Base-by-base conservation (phyloP, 2,329 filamentous ascomycete species). In the Diaporthe citriasiana region DNA sequence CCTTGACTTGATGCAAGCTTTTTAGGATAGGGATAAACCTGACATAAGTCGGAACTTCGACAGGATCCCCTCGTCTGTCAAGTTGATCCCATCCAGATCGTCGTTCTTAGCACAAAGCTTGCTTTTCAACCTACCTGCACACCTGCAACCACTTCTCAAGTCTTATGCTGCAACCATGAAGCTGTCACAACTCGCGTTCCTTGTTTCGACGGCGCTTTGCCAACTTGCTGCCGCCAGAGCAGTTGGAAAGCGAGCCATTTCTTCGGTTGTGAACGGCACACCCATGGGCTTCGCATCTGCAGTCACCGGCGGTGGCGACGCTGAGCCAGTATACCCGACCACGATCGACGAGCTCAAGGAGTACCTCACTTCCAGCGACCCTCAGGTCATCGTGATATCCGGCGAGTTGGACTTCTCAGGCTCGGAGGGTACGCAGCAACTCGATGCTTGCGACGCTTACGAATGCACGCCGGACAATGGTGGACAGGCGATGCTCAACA, bases 291-390 rank as follows among this genome's bases (percentile, higher is more conserved):
- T 86, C 76, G 84, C 82, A 56, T 81, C 82, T 71, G 87, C 88
- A 68, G 88, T 89, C 40, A 92, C 90, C 25, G 91, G 91, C 50
- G 91, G 91, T 78, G 90, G 89, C 68, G 84, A 78, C 73, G 89
- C 88, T 22, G 81, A 84, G 9, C 81, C 88, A 40, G 88, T 88
- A 19, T 88, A 89, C 77, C 90, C 90, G 15, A 83, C 80, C 22
- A 87, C 84, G 55, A 89, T 81, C 56, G 84, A 83, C 33, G 85
- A 93, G 85, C 87, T 92, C 63, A 87, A 88, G 80, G 85, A 83
- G 40, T 92, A 91, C 82, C 86, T 92, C 10, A 84, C 84, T 6
- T 89, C 91, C 79, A 82, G 81, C 69, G 80, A 84, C 15, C 77
- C 90, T 13, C 87, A 89, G 33, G 87, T 88, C 74, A 92, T 93